These are phyloP conservation scores for Erythrophleum fordii DNA, from an alignment of 306 rosid genomes.

Conservation along the genomic window DNA sequence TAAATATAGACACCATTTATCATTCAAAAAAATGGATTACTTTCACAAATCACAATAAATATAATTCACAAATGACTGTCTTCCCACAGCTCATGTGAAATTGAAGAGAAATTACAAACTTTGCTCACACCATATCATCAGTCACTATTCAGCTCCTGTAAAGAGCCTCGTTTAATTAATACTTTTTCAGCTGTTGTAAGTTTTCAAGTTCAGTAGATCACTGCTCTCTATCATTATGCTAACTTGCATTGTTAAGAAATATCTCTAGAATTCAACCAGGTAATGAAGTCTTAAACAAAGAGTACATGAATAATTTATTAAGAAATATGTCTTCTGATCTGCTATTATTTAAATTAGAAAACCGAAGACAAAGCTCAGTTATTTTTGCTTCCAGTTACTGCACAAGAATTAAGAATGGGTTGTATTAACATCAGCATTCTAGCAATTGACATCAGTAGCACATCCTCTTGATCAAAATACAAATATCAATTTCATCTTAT, in stretches of 20 bases:
- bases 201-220: slow-evolving; percentile 8
- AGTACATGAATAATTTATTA: not conserved
- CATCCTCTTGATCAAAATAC: not conserved
- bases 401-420: not conserved
- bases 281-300: slow-evolving; percentile 28
- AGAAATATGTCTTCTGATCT: slow-evolving; percentile 13
- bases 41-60: slow-evolving; percentile 26
- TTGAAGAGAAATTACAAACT: slow-evolving; percentile 20
- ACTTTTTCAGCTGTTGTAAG: not conserved
- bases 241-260: not conserved
- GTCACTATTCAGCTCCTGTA: slow-evolving; percentile 17
- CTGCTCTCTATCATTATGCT: not conserved
- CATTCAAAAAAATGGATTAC: slow-evolving; percentile 18
- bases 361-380: not conserved
- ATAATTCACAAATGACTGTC: slow-evolving; percentile 23
- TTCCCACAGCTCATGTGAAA: slow-evolving; percentile 3
- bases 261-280: slow-evolving; percentile 20
- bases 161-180: not conserved
- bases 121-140: slow-evolving; percentile 8
- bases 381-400: not conserved
- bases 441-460: not conserved
- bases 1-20: slow-evolving; percentile 28
- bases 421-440: not conserved
- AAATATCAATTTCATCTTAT: not conserved
- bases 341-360: not conserved